Base-by-base conservation (phyloP, 768 basidiomycete genomes). In the Leccinum pellstonianum region DNA sequence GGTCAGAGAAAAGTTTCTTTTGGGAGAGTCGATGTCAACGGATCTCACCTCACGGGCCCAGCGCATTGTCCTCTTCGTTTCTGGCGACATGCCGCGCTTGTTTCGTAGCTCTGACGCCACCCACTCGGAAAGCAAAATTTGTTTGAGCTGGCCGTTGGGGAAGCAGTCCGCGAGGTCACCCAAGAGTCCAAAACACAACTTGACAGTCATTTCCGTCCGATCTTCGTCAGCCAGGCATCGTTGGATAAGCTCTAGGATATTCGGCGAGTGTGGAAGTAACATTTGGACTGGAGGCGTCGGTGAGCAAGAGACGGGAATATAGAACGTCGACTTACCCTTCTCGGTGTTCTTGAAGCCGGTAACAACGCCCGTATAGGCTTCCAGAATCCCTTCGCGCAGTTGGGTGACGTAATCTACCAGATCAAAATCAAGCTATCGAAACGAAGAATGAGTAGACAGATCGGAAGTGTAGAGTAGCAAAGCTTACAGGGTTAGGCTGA, bases 361-460 rank as follows among this genome's bases (percentile, higher is more conserved):
- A 60, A 98, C 87, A 63, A 99, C 88, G 25, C 96, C 95, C 5
- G 92, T 96, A 68, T 97, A 98, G 3, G 97, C 96, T 73, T 99
- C 97, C 33, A 98, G 78, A 64, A 99, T 98, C 49, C 94, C 94
- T 68, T 98, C 97, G 38, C 97, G 86, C 58, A 99, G 81, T 55
- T 85, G 85, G 55, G 85, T 82, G 49, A 96, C 93, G 69, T 98
- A 98, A 64, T 99, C 97, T 58, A 95, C 83, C 58, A 95, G 83
- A 62, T 96, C 94, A 65, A 86, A 91, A 71, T 95, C 92, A 37
- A 89, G 84, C 92, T 85, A 64, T 56, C 49, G 52, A 58, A 56
- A 41, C 0, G 66, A 35, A 15, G 25, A 6, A 50, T 60, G n/a
- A 65, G 55, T 47, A 14, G 51, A 31, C 21, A 50, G 23, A 27